Conservation (phyloP, 2,329 filamentous ascomycete species). For the Herpotrichia juniperi region DNA sequence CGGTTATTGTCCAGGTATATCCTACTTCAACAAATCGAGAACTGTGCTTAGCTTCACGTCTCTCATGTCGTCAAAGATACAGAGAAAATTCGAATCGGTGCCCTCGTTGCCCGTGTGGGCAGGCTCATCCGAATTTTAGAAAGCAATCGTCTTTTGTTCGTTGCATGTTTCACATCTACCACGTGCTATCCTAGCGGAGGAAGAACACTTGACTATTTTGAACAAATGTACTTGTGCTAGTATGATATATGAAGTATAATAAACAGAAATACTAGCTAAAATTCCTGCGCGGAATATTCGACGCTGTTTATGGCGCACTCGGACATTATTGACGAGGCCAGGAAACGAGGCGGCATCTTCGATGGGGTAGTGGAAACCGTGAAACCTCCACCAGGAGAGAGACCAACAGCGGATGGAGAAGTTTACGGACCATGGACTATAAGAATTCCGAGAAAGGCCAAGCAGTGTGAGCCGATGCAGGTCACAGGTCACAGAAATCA, state of each 20-base stretch:
- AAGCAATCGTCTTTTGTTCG: no score
- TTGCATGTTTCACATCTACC: no score
- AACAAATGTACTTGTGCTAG: no score
- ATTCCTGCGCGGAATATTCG: slow-evolving; percentile 34
- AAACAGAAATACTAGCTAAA: no score
- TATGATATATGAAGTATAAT: no score
- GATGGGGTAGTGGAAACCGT: background rate
- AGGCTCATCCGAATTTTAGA: background rate
- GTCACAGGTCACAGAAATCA: background rate
- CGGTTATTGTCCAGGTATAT: background rate
- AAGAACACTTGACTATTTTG: no score
- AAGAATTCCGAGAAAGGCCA: background rate
- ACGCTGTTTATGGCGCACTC: slow-evolving; percentile 34
- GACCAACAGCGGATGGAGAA: background rate
- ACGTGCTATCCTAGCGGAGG: no score
- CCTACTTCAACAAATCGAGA: background rate
- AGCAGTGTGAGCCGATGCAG: no score
- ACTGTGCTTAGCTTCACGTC: background rate
- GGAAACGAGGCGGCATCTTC: background rate
- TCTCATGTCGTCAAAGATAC: background rate
- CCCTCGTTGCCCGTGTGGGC: no score
- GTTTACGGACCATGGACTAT: background rate
- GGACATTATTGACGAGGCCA: slow-evolving; percentile 37
- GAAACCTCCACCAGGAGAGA: background rate
- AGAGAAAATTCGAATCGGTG: background rate